Percentiles rank a stretch among this genome's conserved stretches.
These are phyloP conservation scores for Kurtzmaniella quercitrusa DNA, from an alignment of 1,139 yeast genomes.

Conservation along the genomic window DNA sequence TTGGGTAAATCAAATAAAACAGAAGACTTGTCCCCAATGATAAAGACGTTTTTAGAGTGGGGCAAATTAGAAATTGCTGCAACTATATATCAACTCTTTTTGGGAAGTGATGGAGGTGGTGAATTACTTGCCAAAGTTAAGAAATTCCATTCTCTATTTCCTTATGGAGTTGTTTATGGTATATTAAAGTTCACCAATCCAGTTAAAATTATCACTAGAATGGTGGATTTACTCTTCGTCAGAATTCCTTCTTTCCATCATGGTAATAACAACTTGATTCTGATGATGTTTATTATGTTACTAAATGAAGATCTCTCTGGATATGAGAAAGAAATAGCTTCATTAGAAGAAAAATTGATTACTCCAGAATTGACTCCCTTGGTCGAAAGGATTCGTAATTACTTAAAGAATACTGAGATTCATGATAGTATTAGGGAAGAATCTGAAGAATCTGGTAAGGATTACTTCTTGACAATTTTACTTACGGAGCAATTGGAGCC, in stretches of 20 bases:
- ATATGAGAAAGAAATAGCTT: slow-evolving; percentile 53
- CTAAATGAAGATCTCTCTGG: slow-evolving; percentile 75
- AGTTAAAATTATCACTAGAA: slow-evolving; percentile 69
- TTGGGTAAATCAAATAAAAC: slow-evolving; percentile 52
- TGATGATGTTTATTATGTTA: slow-evolving; percentile 68
- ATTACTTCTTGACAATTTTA: slow-evolving; percentile 23
- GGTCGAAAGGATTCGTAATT: slow-evolving; percentile 23
- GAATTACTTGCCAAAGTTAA: slow-evolving; percentile 67
- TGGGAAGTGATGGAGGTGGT: slow-evolving; percentile 75
- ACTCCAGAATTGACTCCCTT: slow-evolving; percentile 18
- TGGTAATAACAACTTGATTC: slow-evolving; percentile 49
- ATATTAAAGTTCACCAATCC: slow-evolving; percentile 83
- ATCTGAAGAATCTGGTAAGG: slow-evolving; percentile 16
- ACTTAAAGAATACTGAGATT: slow-evolving; percentile 15
- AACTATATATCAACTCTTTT: slow-evolving; percentile 70
- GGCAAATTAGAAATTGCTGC: slow-evolving; percentile 79
- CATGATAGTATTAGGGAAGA: slow-evolving; percentile 22
- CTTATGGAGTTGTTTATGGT: slow-evolving; percentile 70
- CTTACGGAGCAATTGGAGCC: slow-evolving; percentile 14
- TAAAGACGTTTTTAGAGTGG: slow-evolving; percentile 74
- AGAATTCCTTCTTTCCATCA: slow-evolving; percentile 62
- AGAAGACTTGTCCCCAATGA: slow-evolving; percentile 62
- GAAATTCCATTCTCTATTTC: slow-evolving; percentile 69
- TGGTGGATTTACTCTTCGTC: slow-evolving; percentile 75
- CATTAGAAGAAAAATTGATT: slow-evolving; percentile 27